phyloP scores from a whole-genome alignment of 2,329 filamentous ascomycete genomes.

The Lachnellula arida region DNA sequence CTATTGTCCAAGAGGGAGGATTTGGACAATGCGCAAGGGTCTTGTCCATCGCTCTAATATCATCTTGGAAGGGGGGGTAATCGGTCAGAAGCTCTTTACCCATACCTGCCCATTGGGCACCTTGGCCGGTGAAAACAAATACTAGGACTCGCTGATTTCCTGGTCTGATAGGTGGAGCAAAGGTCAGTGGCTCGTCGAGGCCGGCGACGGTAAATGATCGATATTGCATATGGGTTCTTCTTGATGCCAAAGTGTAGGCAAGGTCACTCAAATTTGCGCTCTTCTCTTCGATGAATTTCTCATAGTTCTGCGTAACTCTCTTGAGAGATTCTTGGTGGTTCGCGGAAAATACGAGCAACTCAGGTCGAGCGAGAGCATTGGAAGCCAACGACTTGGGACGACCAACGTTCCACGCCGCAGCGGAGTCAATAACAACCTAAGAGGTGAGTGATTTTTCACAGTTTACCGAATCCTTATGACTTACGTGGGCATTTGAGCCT shows the following conservation, averaged over 20 bases:
- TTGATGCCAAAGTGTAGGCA: constrained; percentile 4
- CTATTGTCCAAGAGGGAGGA: constrained; percentile 2
- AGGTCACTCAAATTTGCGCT: neutral
- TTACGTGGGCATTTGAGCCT: constrained; percentile 18
- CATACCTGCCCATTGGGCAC: constrained; percentile 22
- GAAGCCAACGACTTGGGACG: neutral
- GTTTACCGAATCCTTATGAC: neutral
- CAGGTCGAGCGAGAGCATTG: neutral
- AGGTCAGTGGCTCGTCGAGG: neutral
- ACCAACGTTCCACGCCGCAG: neutral
- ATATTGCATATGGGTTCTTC: constrained; percentile 2
- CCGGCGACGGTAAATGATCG: neutral
- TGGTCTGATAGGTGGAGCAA: neutral
- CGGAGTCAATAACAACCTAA: constrained; percentile 11
- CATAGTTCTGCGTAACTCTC: neutral
- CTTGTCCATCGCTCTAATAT: constrained; percentile 3
- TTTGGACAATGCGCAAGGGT: neutral
- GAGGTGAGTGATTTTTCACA: neutral
- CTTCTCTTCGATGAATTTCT: neutral
- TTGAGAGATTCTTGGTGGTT: constrained; percentile 5
- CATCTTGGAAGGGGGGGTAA: neutral
- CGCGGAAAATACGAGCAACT: constrained; percentile 10
- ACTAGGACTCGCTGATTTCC: neutral
- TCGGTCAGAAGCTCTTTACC: constrained; percentile 12
- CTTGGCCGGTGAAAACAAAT: constrained; percentile 26